Evolutionary conservation across 345 rosid species (phyloP), one percentile per base, ranked within the genome.

Genomic region (Gossypium ekmanianum): DNA sequence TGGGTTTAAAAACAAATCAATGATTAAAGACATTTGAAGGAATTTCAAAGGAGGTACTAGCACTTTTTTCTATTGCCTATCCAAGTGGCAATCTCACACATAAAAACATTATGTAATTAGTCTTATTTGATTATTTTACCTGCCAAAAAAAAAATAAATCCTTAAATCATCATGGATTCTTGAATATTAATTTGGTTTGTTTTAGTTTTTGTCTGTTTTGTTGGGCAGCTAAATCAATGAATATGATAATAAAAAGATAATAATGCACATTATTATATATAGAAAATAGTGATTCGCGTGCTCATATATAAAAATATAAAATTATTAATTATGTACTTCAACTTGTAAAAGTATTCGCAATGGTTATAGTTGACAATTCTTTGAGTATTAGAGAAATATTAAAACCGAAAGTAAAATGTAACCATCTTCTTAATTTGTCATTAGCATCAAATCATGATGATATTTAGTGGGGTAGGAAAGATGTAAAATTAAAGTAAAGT

Each of bases 381-480:
- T 34, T 34, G 6, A 34, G 41, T 34, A 79, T 77, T 75, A 75
- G 78, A 78, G 69, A 63, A 79, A 45, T 74, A 34, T 58, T 68
- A 80, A 76, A 12, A 29, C 74, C 61, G 64, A 80, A 80, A 73
- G 80, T 74, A 76, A 47, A 34, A 10, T 52, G 13, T 43, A 50
- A 73, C 18, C 62, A 78, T 78, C 80, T 75, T 51, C 72, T 44
- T 65, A 29, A 64, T 34, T 27, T 7, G 9, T 20, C 8, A 72
- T 27, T 62, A 26, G 3, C 18, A n/a, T 34, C 68, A 66, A 54
- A 84, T 81, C 75, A 81, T 75, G 52, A 62, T 65, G 50, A 45
- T 22, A 73, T 68, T 57, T 77, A 73, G 77, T 84, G 83, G 84
- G 77, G 71, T 68, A 26, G 39, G 67, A 71, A 71, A 59, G 70